Conservation (phyloP, 2,329 filamentous ascomycete genomes). For the Pseudopithomyces chartarum region DNA sequence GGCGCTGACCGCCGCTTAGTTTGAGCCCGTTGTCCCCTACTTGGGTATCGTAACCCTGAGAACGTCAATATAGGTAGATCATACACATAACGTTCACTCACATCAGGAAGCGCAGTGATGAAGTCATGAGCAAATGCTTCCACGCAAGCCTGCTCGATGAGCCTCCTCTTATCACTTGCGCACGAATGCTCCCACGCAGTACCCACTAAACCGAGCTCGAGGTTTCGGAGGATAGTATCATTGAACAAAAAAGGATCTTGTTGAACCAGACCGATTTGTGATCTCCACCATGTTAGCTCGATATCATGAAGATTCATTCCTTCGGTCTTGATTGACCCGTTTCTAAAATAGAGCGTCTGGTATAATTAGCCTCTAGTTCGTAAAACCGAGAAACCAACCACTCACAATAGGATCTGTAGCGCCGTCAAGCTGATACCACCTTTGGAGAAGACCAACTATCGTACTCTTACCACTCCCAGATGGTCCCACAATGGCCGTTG, state of each 20-base stretch:
- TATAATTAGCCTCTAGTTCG: constrained; percentile 44
- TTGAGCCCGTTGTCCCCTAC: constrained; percentile 91
- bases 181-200: constrained; percentile 60
- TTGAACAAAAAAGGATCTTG: constrained; percentile 91
- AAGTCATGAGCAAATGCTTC: constrained; percentile 95
- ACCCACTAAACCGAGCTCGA: constrained; percentile 77
- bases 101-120: constrained; percentile 63
- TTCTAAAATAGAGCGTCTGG: constrained; percentile 56
- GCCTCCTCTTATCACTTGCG: constrained; percentile 65
- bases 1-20: constrained; percentile 91
- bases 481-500: constrained; percentile 87
- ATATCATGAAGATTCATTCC: constrained; percentile 69
- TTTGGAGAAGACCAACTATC: constrained; percentile 85
- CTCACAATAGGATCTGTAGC: neutral
- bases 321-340: neutral
- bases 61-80: constrained; percentile 54
- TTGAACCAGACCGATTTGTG: constrained; percentile 86
- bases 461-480: constrained; percentile 93
- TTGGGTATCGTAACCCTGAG: constrained; percentile 81
- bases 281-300: constrained; percentile 85
- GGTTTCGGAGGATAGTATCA: constrained; percentile 86
- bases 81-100: neutral
- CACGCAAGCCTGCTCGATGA: constrained; percentile 64
- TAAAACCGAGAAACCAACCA: neutral
- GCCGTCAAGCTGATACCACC: constrained; percentile 67